phyloP scores from a whole-genome alignment of 257 asterid species.

The Solanum medicagineum region DNA sequence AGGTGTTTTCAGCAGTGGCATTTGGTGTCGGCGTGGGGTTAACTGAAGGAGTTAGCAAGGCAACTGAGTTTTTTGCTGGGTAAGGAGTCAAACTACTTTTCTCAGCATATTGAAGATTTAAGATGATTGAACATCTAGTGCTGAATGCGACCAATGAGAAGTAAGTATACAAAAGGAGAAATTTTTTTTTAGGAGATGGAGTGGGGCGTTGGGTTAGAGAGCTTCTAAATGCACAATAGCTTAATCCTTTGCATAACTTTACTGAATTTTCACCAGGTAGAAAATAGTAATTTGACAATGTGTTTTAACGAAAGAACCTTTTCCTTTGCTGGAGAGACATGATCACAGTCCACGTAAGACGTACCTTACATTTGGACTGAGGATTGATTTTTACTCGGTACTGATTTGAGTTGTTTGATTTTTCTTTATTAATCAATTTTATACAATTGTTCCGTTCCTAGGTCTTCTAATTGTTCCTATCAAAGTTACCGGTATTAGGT shows the following conservation, averaged over 20 bases:
- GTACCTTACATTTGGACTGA: not conserved
- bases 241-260: not conserved
- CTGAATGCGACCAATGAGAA: not conserved
- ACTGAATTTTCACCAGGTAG: not conserved
- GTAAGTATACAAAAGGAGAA: not conserved
- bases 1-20: slow-evolving; percentile 84
- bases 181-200: not conserved
- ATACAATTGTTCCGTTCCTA: not conserved
- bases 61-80: slow-evolving; percentile 98
- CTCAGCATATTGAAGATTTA: not conserved
- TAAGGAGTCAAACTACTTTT: slow-evolving; percentile 19
- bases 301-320: not conserved
- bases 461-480: not conserved
- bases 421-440: not conserved
- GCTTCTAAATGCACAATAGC: not conserved
- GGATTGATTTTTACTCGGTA: not conserved
- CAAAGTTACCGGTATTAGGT: not conserved
- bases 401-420: not conserved
- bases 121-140: not conserved
- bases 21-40: slow-evolving; percentile 90
- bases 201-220: not conserved
- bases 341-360: not conserved
- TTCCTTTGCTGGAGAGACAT: not conserved
- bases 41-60: slow-evolving; percentile 64
- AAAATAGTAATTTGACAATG: not conserved